Conservation (phyloP, 2,329 filamentous ascomycete genomes). For the Byssochlamys sp. region DNA sequence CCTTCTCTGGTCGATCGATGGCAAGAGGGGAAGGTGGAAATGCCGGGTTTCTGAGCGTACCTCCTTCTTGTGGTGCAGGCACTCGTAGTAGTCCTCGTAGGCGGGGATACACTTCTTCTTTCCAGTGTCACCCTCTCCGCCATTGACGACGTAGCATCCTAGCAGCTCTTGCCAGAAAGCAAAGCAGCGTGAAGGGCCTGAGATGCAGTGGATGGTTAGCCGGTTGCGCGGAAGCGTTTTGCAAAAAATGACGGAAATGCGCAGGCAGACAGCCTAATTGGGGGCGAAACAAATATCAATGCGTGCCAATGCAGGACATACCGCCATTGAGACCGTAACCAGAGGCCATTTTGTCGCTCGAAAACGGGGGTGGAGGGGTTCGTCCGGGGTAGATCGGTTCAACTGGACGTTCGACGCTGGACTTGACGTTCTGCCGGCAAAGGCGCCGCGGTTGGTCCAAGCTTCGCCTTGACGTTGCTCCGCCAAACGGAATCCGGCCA, state of each 20-base stretch:
- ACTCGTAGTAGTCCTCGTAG: slow-evolving; percentile 97
- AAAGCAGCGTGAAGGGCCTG: slow-evolving; percentile 75
- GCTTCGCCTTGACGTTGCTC: slow-evolving; percentile 6
- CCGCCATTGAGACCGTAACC: slow-evolving; percentile 47
- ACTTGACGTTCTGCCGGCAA: slow-evolving; percentile 12
- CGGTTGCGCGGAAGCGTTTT: slow-evolving; percentile 7
- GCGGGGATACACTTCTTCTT: slow-evolving; percentile 78
- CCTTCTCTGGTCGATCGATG: neutral
- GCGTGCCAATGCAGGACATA: slow-evolving; percentile 20
- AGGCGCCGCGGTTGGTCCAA: slow-evolving; percentile 12
- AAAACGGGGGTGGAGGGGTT: slow-evolving; percentile 9
- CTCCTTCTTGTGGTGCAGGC: slow-evolving; percentile 98
- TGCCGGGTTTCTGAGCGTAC: slow-evolving; percentile 42
- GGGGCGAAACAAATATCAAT: neutral
- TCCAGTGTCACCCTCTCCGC: slow-evolving; percentile 65
- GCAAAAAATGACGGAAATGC: slow-evolving; percentile 11
- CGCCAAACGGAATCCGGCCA: neutral
- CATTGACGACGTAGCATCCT: slow-evolving; percentile 95
- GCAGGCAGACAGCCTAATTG: slow-evolving; percentile 7
- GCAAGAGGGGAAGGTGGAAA: slow-evolving; percentile 5
- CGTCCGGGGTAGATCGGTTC: slow-evolving; percentile 11
- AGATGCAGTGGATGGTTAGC: slow-evolving; percentile 15
- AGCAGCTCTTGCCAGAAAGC: slow-evolving; percentile 99
- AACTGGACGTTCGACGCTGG: slow-evolving; percentile 12
- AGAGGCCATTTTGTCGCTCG: slow-evolving; percentile 37